Conservation (phyloP, 73 alveolate genomes). For the Paraurostyla sp. region DNA sequence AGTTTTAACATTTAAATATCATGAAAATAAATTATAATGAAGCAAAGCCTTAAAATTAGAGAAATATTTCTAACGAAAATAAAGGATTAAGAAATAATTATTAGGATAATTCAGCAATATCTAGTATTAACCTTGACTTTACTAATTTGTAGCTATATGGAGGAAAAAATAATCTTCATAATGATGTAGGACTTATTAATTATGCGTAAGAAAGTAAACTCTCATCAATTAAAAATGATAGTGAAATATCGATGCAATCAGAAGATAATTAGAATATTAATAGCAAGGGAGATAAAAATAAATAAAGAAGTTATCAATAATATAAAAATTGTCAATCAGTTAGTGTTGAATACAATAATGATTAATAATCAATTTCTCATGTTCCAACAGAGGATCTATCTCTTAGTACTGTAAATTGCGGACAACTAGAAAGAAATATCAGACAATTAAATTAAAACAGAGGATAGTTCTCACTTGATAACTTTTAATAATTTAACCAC, state of each 20-base stretch:
- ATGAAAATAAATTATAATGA: constrained; percentile 8
- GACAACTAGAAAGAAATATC: constrained; percentile 20
- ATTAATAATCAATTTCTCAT: not conserved
- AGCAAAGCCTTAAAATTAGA: not conserved
- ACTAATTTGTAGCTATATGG: not conserved
- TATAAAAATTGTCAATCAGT: not conserved
- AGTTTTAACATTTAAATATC: not conserved
- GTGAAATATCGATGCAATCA: not conserved
- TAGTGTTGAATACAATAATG: too few species aligned
- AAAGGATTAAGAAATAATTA: not conserved
- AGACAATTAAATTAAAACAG: too few species aligned
- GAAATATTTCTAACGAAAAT: not conserved
- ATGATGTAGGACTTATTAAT: not conserved
- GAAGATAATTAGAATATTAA: not conserved
- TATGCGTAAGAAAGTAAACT: constrained; percentile 8
- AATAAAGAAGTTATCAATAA: not conserved
- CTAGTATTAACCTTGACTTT: not conserved
- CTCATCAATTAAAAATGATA: not conserved
- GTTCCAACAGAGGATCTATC: constrained; percentile 33
- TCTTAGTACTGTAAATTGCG: not conserved
- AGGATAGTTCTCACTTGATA: too few species aligned
- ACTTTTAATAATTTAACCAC: too few species aligned
- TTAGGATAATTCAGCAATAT: not conserved
- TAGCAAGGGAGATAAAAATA: not conserved
- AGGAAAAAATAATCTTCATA: not conserved